Conservation (phyloP, 2,329 filamentous ascomycete species). For the Fusarium palustre region DNA sequence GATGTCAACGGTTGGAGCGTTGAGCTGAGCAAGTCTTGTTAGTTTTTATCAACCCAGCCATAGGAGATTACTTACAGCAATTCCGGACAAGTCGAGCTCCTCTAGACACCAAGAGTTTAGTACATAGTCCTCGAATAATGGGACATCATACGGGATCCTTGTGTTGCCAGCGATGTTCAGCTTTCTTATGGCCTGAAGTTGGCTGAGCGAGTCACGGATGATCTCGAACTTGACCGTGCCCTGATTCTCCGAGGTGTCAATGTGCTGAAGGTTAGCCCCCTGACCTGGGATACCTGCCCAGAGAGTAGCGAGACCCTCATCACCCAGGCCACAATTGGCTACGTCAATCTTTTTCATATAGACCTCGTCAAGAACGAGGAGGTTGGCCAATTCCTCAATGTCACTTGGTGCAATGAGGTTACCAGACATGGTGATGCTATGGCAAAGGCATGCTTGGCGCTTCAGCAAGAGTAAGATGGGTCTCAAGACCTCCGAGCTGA, state of each 20-base stretch:
- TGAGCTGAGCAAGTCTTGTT: constrained; percentile 51
- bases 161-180: constrained; percentile 65
- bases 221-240: constrained; percentile 63
- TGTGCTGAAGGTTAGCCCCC: constrained; percentile 57
- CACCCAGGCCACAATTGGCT: constrained; percentile 63
- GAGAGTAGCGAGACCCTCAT: constrained; percentile 60
- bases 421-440: constrained; percentile 63
- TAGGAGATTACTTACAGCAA: constrained; percentile 56
- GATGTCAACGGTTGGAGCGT: constrained; percentile 60
- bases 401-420: constrained; percentile 61
- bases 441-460: constrained; percentile 61
- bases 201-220: constrained; percentile 58
- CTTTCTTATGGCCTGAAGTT: constrained; percentile 58
- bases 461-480: constrained; percentile 64
- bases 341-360: constrained; percentile 63
- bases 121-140: constrained; percentile 60
- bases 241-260: constrained; percentile 66
- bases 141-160: constrained; percentile 58
- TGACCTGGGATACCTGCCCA: constrained; percentile 62
- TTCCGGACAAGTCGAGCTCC: constrained; percentile 66
- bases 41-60: constrained; percentile 1
- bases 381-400: constrained; percentile 57
- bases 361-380: constrained; percentile 51
- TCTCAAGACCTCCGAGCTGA: constrained; percentile 57
- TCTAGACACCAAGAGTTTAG: constrained; percentile 61